phyloP scores from a whole-genome alignment of 1,284 basidiomycete species.

The Dichomitus squalens region DNA sequence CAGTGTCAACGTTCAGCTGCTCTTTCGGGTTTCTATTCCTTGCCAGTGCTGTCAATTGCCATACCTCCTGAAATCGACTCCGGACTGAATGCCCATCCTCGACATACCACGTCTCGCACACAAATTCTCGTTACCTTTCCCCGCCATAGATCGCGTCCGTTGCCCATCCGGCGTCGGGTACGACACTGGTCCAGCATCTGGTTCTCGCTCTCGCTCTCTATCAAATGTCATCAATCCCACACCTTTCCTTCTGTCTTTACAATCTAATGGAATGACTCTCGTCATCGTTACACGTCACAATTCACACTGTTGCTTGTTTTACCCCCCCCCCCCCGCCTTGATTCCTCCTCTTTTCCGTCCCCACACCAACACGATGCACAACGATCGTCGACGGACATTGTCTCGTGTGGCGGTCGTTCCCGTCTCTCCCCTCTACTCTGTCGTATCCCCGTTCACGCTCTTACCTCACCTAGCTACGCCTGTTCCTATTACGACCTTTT shows the following conservation, averaged over 20 bases:
- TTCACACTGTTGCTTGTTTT: neutral
- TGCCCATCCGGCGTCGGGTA: neutral
- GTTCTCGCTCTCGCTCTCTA: neutral
- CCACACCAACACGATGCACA: neutral
- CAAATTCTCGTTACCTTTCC: neutral
- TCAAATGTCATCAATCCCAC: neutral
- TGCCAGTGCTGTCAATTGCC: neutral
- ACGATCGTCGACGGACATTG: neutral
- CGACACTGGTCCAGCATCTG: neutral
- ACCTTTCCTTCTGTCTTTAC: neutral
- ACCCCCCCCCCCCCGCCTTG: neutral
- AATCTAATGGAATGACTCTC: conserved; percentile 13
- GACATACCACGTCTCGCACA: neutral
- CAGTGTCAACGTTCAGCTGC: conserved; percentile 4
- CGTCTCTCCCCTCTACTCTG: neutral
- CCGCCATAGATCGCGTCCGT: neutral
- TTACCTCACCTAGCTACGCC: neutral
- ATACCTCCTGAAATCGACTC: neutral
- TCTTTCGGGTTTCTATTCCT: neutral
- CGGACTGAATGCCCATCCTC: too few relatives aligned
- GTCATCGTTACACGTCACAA: neutral
- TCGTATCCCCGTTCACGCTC: neutral
- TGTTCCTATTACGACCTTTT: conserved; percentile 24
- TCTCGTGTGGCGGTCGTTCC: neutral
- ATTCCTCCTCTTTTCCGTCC: neutral